Conservation (phyloP, 441 rosid species). For the Biscutella auriculata region DNA sequence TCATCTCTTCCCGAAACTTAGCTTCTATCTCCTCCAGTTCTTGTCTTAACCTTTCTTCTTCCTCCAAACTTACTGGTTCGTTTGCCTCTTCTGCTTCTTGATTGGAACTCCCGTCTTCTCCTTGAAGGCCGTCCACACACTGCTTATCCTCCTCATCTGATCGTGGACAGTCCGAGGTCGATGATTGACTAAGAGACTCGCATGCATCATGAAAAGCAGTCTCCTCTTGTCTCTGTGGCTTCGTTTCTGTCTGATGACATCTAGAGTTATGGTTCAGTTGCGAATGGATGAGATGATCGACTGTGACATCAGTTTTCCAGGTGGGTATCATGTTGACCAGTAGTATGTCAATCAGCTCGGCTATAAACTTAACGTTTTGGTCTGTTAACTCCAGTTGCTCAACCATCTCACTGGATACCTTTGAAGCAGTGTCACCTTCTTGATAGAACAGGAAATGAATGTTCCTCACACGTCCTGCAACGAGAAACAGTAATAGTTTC, state of each 20-base stretch:
- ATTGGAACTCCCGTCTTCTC: slow-evolving; percentile 14
- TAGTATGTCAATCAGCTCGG: slow-evolving; percentile 48
- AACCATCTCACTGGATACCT: slow-evolving; percentile 63
- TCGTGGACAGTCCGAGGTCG: slow-evolving; percentile 16
- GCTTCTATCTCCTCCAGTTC: slow-evolving; percentile 40
- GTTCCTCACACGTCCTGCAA: slow-evolving; percentile 48
- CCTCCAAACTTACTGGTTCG: slow-evolving; percentile 20
- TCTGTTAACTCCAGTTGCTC: slow-evolving; percentile 56
- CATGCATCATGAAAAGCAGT: slow-evolving; percentile 8
- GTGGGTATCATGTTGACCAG: slow-evolving; percentile 37
- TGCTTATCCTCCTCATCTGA: slow-evolving; percentile 18
- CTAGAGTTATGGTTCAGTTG: slow-evolving; percentile 17
- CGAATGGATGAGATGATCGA: slow-evolving; percentile 32
- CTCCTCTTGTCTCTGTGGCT: slow-evolving; percentile 19
- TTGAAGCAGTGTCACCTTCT: slow-evolving; percentile 49
- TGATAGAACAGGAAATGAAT: slow-evolving; percentile 55
- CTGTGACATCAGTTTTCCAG: slow-evolving; percentile 47
- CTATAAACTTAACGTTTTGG: slow-evolving; percentile 45
- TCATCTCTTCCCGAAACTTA: slow-evolving; percentile 33
- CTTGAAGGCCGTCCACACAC: slow-evolving; percentile 5
- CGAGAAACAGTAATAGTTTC: neutral
- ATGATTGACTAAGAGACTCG: slow-evolving; percentile 19
- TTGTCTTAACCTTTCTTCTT: slow-evolving; percentile 27
- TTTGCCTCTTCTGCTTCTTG: slow-evolving; percentile 25
- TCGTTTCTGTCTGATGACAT: slow-evolving; percentile 14